A percentile compares a stretch with the other conserved stretches of the same genome.
Evolutionary conservation across 805 yeast species (phyloP).

Genomic region (Candida suzukii): DNA sequence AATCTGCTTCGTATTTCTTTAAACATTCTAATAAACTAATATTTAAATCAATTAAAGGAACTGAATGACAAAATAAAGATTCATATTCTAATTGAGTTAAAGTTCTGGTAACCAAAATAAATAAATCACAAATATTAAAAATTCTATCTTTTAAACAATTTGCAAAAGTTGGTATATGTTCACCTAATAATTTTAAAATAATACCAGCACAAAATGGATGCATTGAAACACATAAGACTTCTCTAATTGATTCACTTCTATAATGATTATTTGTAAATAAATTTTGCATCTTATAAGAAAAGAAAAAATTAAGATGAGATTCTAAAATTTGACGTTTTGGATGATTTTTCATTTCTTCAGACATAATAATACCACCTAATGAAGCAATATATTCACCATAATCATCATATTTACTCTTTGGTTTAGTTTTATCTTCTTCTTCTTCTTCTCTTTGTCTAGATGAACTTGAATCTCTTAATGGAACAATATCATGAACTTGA

Average conservation of each 20-base stretch:
- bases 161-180: conserved; percentile 17
- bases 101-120: conserved; percentile 21
- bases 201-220: conserved; percentile 39
- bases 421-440: no score
- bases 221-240: conserved; percentile 42
- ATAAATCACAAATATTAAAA: conserved; percentile 20
- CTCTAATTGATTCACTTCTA: conserved; percentile 65
- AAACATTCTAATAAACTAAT: conserved; percentile 14
- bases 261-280: conserved; percentile 18
- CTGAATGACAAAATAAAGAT: conserved; percentile 19
- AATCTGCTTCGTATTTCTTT: conserved; percentile 5
- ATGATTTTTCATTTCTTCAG: conserved; percentile 19
- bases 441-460: no score
- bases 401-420: no score
- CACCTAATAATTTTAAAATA: conserved; percentile 13
- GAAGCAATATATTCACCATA: conserved; percentile 71
- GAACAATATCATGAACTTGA: conserved; percentile 5
- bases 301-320: conserved; percentile 17
- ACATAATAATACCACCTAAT: conserved; percentile 55
- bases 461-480: no score
- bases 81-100: conserved; percentile 18
- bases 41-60: conserved; percentile 20
- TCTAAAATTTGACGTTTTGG: conserved; percentile 19
- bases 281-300: conserved; percentile 15
- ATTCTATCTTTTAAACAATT: conserved; percentile 13